Evolutionary conservation across 257 asterid genomes (phyloP).

Genomic region (Thymus mandschuricus): DNA sequence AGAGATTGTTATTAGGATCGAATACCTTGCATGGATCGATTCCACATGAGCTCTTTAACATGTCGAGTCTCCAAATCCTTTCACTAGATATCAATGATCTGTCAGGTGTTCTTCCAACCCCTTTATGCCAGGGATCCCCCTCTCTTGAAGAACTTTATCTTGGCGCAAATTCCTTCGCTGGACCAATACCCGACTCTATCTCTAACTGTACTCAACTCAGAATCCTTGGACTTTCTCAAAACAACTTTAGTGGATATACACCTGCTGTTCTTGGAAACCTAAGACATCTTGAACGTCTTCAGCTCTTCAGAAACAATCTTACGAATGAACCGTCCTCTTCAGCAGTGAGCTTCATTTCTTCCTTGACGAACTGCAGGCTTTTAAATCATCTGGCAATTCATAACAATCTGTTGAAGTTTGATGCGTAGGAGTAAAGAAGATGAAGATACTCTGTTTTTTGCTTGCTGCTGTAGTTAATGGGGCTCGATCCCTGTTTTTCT

Average conservation of each 20-base stretch:
- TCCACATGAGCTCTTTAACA: slow-evolving; percentile 38
- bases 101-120: slow-evolving; percentile 33
- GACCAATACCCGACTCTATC: slow-evolving; percentile 30
- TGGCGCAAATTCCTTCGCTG: not conserved
- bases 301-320: not conserved
- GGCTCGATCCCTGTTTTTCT: no score
- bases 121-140: not conserved
- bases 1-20: fast-evolving
- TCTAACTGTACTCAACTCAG: not conserved
- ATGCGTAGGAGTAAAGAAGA: no score
- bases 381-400: not conserved
- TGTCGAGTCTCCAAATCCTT: slow-evolving; percentile 27
- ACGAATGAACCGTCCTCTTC: not conserved
- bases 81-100: not conserved
- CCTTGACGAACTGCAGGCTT: not conserved
- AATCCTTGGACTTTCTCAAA: not conserved
- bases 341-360: not conserved
- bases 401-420: no score
- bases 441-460: no score
- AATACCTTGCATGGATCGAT: slow-evolving; percentile 34
- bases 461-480: no score
- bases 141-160: slow-evolving; percentile 14
- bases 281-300: not conserved
- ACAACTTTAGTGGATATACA: not conserved
- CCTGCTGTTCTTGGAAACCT: not conserved